Conservation (phyloP, 768 basidiomycete species). For the Mycena vitilis region DNA sequence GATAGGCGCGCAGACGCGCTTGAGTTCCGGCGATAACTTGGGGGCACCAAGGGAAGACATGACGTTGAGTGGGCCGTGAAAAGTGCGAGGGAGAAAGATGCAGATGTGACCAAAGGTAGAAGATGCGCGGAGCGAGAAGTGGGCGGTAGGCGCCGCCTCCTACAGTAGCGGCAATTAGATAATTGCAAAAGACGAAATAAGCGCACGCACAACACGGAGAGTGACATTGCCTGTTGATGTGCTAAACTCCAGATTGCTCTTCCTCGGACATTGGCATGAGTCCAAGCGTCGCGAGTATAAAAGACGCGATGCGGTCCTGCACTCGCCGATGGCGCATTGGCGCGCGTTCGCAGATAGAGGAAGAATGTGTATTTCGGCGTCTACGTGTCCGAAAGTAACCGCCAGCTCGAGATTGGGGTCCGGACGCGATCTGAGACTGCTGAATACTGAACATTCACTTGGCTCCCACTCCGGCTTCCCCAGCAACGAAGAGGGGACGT, state of each 20-base stretch:
- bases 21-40: constrained; percentile 7
- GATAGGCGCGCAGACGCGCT: background rate
- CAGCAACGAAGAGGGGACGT: background rate
- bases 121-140: background rate
- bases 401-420: background rate
- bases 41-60: constrained; percentile 5
- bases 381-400: background rate
- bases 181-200: background rate
- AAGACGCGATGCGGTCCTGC: background rate
- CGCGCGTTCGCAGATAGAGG: background rate
- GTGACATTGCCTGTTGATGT: background rate
- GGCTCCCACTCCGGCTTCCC: background rate
- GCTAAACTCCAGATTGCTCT: background rate
- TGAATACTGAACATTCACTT: background rate
- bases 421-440: background rate
- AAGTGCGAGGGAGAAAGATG: constrained; percentile 15
- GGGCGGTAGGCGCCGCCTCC: background rate
- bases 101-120: constrained; percentile 13
- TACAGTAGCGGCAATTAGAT: background rate
- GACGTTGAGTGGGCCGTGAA: constrained; percentile 24
- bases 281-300: background rate
- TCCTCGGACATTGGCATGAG: background rate
- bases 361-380: background rate
- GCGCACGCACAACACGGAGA: constrained; percentile 7
- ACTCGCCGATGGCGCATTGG: background rate